Base-by-base conservation (phyloP, 495 filamentous ascomycete species). In the Xylaria acuta region DNA sequence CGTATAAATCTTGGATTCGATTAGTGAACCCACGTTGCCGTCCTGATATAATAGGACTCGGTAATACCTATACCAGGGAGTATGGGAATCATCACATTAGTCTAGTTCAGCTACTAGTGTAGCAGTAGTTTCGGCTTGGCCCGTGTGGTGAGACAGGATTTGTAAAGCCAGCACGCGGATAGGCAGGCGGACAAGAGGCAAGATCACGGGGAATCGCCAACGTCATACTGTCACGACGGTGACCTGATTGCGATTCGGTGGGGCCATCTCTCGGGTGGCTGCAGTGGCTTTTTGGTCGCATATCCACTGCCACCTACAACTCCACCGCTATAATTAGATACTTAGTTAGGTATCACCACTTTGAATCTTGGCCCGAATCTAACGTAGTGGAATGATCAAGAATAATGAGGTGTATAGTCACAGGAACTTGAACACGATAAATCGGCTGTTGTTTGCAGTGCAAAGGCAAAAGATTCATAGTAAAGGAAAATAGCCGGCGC, bases 141-240 rank as follows among this genome's bases (percentile, higher is more conserved):
- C 54, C 40, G 54, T 47, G 34, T 60, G 67, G 53, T 40, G 53
- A 34, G 27, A 45, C 7, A 2, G 53, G 67, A 69, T 69, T 69
- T 49, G 67, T 69, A 69, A 69, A 69, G 14, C 6, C 12, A 36
- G 41, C 67, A 69, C 56, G 67, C 40, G 27, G 67, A 69, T 69
- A 69, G 67, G 67, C 2, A 11, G 34, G 11, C 20, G 5, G 25
- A 51, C 16, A 16, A 36, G 20, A 53, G 18, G 34, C 9, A 9
- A 54, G 34, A 51, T 38, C 18, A 51, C 30, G 65, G 65, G 49
- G 22, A 67, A 56, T 43, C 34, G 14, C 36, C 47, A 56, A 67
- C 65, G 65, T 67, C 65, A 67, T 67, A 25, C 27, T 45, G n/a
- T 65, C 41, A 49, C 63, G 60, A 49, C 27, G 16, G 65, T 67